phyloP scores from a whole-genome alignment of 805 yeast genomes.

The Hanseniaspora occidentalis region DNA sequence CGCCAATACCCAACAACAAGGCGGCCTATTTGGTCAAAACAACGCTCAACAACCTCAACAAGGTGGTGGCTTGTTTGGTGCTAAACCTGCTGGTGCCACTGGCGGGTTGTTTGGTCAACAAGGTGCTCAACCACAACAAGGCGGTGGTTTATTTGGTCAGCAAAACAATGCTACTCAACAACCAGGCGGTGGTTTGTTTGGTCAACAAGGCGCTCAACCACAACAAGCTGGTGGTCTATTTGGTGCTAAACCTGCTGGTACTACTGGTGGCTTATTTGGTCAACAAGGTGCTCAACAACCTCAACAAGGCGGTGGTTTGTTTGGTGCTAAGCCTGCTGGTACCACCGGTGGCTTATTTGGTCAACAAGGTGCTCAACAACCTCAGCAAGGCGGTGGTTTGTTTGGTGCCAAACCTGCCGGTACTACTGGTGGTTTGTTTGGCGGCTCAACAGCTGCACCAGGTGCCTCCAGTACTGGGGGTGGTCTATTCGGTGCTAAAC shows the following conservation, averaged over 20 bases:
- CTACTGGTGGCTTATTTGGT: slow-evolving; percentile 17
- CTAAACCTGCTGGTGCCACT: slow-evolving; percentile 12
- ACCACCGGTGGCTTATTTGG: slow-evolving; percentile 16
- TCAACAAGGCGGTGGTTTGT: slow-evolving; percentile 23
- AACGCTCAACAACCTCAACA: slow-evolving; percentile 8
- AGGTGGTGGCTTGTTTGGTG: slow-evolving; percentile 17
- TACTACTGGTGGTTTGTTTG: slow-evolving; percentile 26
- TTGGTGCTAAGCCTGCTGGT: slow-evolving; percentile 25
- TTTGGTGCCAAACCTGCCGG: slow-evolving; percentile 16
- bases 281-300: slow-evolving; percentile 8
- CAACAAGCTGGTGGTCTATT: slow-evolving; percentile 25
- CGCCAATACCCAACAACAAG: slow-evolving; percentile 13
- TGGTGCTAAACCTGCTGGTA: slow-evolving; percentile 23
- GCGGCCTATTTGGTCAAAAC: slow-evolving; percentile 31
- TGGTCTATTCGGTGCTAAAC: slow-evolving; percentile 27
- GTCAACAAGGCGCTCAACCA: slow-evolving; percentile 17
- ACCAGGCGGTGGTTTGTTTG: slow-evolving; percentile 32
- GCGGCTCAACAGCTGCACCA: slow-evolving; percentile 20
- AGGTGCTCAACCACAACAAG: slow-evolving; percentile 8
- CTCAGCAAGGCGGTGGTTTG: slow-evolving; percentile 12
- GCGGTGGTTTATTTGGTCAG: slow-evolving; percentile 27
- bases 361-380: slow-evolving; percentile 7
- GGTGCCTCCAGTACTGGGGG: slow-evolving; percentile 23
- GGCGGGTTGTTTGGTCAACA: slow-evolving; percentile 26
- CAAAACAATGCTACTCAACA: slow-evolving; percentile 8